Conservation (phyloP, 495 filamentous ascomycete species). For the Staphylotrichum longicolle region DNA sequence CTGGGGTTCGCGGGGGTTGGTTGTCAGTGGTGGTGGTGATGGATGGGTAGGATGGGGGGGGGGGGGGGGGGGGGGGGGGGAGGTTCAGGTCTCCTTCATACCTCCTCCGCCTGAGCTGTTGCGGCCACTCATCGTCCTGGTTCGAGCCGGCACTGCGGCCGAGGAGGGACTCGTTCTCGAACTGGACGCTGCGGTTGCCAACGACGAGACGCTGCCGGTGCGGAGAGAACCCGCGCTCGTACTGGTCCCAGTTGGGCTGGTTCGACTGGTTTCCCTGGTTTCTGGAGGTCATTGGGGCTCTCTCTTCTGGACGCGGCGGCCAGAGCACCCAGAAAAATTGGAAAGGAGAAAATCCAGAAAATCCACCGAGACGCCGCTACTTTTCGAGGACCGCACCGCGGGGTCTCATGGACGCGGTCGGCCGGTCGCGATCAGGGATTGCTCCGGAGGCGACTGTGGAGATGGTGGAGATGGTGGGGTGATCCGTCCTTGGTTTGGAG, state of each 20-base stretch:
- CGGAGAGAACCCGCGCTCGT: constrained; percentile 38
- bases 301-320: neutral
- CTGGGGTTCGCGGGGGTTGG: constrained; percentile 30
- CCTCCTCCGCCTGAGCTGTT: constrained; percentile 39
- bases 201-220: constrained; percentile 39
- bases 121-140: constrained; percentile 38
- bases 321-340: no score
- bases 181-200: constrained; percentile 36
- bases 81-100: constrained; percentile 8
- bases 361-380: no score
- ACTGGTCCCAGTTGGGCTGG: constrained; percentile 55
- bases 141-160: constrained; percentile 34
- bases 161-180: constrained; percentile 43
- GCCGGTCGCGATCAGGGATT: constrained; percentile 2
- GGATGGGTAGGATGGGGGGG: neutral
- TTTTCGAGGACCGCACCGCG: no score
- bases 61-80: no score
- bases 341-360: neutral
- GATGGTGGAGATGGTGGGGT: constrained; percentile 11
- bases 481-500: neutral
- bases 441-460: neutral
- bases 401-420: constrained; percentile 4
- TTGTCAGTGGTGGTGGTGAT: constrained; percentile 15
- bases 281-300: constrained; percentile 32
- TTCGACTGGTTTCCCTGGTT: constrained; percentile 22